Percentiles rank a stretch among this genome's conserved stretches.
These are phyloP conservation scores for Diplosphaera chodatii DNA, from an alignment of 139 green algal species.

Conservation along the genomic window DNA sequence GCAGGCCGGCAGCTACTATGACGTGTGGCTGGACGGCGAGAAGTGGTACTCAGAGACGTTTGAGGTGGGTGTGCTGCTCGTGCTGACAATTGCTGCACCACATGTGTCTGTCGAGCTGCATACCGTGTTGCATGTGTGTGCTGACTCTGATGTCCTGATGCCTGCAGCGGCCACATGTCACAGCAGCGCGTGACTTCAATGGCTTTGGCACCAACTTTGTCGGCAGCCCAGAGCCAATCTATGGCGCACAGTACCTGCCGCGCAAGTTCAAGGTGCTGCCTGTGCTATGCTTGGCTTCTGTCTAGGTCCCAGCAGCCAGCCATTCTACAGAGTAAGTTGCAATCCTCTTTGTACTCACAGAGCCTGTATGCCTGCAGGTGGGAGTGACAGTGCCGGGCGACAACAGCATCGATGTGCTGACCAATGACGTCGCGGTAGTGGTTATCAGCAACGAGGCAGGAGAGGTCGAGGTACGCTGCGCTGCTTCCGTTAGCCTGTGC, in stretches of 20 bases:
- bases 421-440: slow-evolving; percentile 92
- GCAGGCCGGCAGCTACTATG: slow-evolving; percentile 97
- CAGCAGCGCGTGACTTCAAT: slow-evolving; percentile 79
- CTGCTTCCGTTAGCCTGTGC: not conserved
- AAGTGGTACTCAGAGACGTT: slow-evolving; percentile 54
- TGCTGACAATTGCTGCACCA: too few species aligned
- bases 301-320: too few species aligned
- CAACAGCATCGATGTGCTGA: slow-evolving; percentile 97
- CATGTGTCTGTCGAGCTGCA: too few species aligned
- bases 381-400: slow-evolving; percentile 80
- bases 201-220: slow-evolving; percentile 94
- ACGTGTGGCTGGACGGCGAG: slow-evolving; percentile 99
- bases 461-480: slow-evolving; percentile 31
- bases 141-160: too few species aligned
- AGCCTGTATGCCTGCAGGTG: not conserved
- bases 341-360: too few species aligned
- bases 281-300: too few species aligned
- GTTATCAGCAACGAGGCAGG: slow-evolving; percentile 69
- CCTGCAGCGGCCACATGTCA: slow-evolving; percentile 79
- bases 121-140: too few species aligned
- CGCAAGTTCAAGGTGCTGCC: slow-evolving; percentile 99
- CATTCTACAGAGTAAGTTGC: too few species aligned
- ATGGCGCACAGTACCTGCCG: slow-evolving; percentile 91
- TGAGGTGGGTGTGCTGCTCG: too few species aligned
- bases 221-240: slow-evolving; percentile 92